Conservation (phyloP, 148 eudicot species). For the Rhododendron vialii region DNA sequence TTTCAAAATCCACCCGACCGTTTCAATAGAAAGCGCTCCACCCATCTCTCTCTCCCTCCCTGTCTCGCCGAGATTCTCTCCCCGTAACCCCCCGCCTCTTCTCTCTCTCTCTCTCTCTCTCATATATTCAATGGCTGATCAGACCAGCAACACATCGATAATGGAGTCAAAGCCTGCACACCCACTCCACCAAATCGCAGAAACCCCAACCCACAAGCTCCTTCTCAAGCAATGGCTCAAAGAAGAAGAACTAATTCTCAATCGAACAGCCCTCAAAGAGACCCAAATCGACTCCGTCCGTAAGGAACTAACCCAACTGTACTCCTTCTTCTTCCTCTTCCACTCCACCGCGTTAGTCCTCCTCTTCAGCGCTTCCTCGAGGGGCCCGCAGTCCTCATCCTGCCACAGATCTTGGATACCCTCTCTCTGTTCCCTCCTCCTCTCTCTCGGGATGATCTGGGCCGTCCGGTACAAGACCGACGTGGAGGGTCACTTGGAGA, state of each 20-base stretch:
- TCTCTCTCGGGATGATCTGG: slow-evolving; percentile 67
- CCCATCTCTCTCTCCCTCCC: background rate
- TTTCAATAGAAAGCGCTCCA: slow-evolving; percentile 3
- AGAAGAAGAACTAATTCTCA: slow-evolving; percentile 66
- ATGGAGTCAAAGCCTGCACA: slow-evolving; percentile 39
- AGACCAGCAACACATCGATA: slow-evolving; percentile 16
- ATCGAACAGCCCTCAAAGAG: slow-evolving; percentile 54
- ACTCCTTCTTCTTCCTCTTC: slow-evolving; percentile 73
- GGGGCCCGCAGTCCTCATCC: slow-evolving; percentile 4
- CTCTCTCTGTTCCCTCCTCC: slow-evolving; percentile 50
- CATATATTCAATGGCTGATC: slow-evolving; percentile 8
- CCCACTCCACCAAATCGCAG: slow-evolving; percentile 80
- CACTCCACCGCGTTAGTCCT: slow-evolving; percentile 60
- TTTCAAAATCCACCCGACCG: slow-evolving; percentile 14
- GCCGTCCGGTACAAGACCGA: slow-evolving; percentile 70
- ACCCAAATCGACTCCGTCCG: slow-evolving; percentile 68
- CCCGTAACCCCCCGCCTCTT: background rate
- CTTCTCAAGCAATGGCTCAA: slow-evolving; percentile 84
- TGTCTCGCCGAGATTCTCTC: background rate
- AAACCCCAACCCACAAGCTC: slow-evolving; percentile 79
- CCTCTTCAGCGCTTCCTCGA: slow-evolving; percentile 49
- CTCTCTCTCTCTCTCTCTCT: slow-evolving; percentile 2
- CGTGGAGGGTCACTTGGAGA: slow-evolving; percentile 56
- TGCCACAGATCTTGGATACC: slow-evolving; percentile 74
- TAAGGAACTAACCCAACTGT: slow-evolving; percentile 57